Evolutionary conservation across 768 basidiomycete genomes (phyloP), one percentile per base, ranked within the genome.

Genomic region (Tylopilus balloui): DNA sequence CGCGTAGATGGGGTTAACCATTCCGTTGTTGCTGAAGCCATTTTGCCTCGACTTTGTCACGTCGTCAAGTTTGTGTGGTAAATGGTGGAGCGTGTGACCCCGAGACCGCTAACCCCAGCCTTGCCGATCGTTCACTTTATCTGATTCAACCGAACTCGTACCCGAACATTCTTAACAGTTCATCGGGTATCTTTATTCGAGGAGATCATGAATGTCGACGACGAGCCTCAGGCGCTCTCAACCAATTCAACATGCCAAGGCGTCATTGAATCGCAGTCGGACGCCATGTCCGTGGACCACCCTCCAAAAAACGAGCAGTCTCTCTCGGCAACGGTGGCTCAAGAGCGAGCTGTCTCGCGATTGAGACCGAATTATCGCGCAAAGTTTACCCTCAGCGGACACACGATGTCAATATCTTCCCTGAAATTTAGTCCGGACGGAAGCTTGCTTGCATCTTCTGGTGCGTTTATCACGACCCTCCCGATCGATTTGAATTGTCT

Each of bases 341-440:
- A 47, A 38, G 48, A 57, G 29, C 50, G 39, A 53, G 17, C 41
- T n/a, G 29, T 34, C 35, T 45, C 42, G 13, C 40, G 39, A 42
- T 21, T 53, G 7, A 61, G 55, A 47, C 78, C 80, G n/a, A 69
- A 75, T 36, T 92, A 88, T 70, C 72, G 69, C 46, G 69, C 78
- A 29, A 78, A 74, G 23, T 81, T 76, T 58, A 80, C 80, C 40
- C 71, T 94, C 25, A 83, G 80, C 48, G 94, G 91, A n/a, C 95
- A 97, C 64, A 81, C 78, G 15, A 77, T 80, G 64, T 78, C 87
- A 9, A 79, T 98, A 42, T 88, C 93, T 1, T 82, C 89, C 13
- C 69, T 97, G 48, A 90, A 88, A 65, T 97, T 95, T 69, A 92
- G 87, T 60, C 85, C 88, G 27, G 81, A 94, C 67, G 94, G 94